Base-by-base conservation (phyloP, 2,329 filamentous ascomycete genomes). In the Arthrobotrys pseudoclavata region DNA sequence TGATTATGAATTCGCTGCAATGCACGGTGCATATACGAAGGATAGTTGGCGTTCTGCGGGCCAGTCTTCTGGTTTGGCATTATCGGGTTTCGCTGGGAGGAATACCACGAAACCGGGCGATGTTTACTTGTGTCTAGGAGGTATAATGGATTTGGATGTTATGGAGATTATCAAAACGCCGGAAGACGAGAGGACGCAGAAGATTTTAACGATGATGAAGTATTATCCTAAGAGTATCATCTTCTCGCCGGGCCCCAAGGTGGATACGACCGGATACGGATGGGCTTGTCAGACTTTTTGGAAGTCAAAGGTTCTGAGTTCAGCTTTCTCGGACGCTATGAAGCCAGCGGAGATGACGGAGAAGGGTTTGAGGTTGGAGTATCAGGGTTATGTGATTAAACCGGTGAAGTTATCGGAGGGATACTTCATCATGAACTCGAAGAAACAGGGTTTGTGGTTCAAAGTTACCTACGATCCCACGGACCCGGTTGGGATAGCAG, bases 241-340 rank as follows among this genome's bases (percentile, higher is more conserved):
- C 15, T 74, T 74, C 62, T 74, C 69, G 18, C 29, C 61, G 9
- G 69, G 69, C 9, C 61, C 61, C n/a, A 74, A 74, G 53, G 50
- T 68, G n/a, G 45, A 74, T 53, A 24, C 29, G 6, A 22, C 29
- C 0, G 52, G 62, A 2, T 74, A 57, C 26, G 26, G 69, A 20
- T 74, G 69, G 69, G 69, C 69, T n/a, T 74, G 69, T 26, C 40
- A 74, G 20, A 74, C 61, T 18, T 74, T 74, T 47, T 74, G 69
- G 69, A 74, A 62, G 37, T 74, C 69, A 5, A 74, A 62, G 34
- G 31, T 74, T 26, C 22, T 74, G 10, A 53, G 62, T 24, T 74
- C 69, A 15, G 40, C 52, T 1, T 68, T 61, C 26, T 31, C 57
- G 12, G 69, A 74, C 37, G 62, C 52, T 24, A 67, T 74, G 69